Percentiles rank a stretch among this genome's conserved stretches.
phyloP scores from a whole-genome alignment of 139 green algal species.

The Raphidocelis subcapitata region DNA sequence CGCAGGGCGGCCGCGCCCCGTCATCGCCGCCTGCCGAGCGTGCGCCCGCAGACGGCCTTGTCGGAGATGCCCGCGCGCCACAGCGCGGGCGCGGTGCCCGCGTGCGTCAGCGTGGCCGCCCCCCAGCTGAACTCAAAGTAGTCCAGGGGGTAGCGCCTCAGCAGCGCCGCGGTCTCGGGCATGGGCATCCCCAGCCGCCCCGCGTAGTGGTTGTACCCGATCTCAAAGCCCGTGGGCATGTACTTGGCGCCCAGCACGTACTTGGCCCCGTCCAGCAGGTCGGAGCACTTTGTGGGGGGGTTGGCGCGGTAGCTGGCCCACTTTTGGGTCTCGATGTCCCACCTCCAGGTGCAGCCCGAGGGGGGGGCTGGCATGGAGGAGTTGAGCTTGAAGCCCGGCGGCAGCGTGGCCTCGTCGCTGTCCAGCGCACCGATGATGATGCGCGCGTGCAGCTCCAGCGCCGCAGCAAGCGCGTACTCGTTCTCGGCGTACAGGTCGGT shows the following conservation, averaged over 20 bases:
- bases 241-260: conserved; percentile 25
- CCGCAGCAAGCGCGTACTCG: background rate
- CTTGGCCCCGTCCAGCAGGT: conserved; percentile 7
- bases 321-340: background rate
- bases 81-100: conserved; percentile 1
- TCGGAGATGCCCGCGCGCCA: background rate
- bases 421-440: background rate
- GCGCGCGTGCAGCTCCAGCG: conserved; percentile 1
- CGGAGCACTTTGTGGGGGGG: background rate
- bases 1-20: too few species aligned
- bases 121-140: conserved; percentile 1
- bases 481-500: conserved; percentile 5
- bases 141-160: conserved; percentile 3
- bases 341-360: conserved; percentile 1
- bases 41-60: background rate
- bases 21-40: too few species aligned
- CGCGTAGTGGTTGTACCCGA: conserved; percentile 26
- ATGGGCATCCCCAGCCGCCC: conserved; percentile 16
- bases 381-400: background rate
- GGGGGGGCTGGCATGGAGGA: conserved; percentile 8
- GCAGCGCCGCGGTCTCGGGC: conserved; percentile 10
- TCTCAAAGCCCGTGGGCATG: conserved; percentile 17
- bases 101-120: background rate
- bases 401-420: background rate
- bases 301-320: background rate